A percentile compares a stretch with the other conserved stretches of the same genome.
Evolutionary conservation across 495 filamentous ascomycete genomes (phyloP).

Genomic region (Apodospora peruviana): DNA sequence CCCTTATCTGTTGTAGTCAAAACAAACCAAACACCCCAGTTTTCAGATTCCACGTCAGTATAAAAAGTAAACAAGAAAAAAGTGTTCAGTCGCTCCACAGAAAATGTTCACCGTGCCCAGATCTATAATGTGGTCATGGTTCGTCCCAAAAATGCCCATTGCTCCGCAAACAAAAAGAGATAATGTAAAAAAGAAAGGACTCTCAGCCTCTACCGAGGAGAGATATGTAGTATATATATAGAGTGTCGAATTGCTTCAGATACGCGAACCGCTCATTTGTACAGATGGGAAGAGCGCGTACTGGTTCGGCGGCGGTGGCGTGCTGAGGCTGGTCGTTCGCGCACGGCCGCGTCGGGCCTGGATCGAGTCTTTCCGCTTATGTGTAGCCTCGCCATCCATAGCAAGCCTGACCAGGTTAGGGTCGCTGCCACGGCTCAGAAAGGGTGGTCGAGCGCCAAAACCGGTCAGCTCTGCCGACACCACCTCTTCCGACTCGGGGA

Average conservation of each 20-base stretch:
- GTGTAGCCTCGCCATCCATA: constrained; percentile 11
- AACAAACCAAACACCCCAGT: too few species aligned
- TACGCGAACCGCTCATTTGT: background rate
- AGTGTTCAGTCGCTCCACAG: too few species aligned
- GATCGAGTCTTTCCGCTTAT: constrained; percentile 21
- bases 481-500: constrained; percentile 24
- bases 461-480: background rate
- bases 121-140: too few species aligned
- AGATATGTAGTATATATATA: background rate
- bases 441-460: constrained; percentile 3
- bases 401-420: constrained; percentile 21
- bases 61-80: too few species aligned
- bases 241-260: background rate
- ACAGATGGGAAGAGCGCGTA: constrained; percentile 33
- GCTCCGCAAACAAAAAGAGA: background rate
- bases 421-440: constrained; percentile 24
- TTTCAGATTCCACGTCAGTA: too few species aligned
- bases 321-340: constrained; percentile 33
- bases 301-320: constrained; percentile 33
- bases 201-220: background rate
- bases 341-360: constrained; percentile 22
- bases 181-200: background rate
- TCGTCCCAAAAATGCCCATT: too few species aligned
- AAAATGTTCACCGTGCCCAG: too few species aligned
- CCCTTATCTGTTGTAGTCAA: too few species aligned